Evolutionary conservation across 1,284 basidiomycete species (phyloP).

Genomic region (Paramarasmius palmivorus): DNA sequence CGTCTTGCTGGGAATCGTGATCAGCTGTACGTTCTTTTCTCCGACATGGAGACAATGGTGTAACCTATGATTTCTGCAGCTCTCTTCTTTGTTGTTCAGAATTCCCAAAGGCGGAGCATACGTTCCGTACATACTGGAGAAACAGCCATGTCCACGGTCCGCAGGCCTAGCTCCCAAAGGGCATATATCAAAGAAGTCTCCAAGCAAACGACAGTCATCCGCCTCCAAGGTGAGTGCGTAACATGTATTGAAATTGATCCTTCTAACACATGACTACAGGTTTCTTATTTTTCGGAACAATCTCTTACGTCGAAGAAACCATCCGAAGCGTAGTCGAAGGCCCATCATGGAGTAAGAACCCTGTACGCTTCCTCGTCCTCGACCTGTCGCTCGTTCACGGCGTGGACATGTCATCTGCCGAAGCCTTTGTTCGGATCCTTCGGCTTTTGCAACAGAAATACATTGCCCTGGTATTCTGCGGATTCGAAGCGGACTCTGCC

Average conservation of each 20-base stretch:
- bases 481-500: slow-evolving; percentile 62
- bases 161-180: slow-evolving; percentile 85
- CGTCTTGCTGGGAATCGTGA: slow-evolving; percentile 88
- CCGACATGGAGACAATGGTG: not conserved
- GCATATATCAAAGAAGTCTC: slow-evolving; percentile 91
- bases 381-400: slow-evolving; percentile 87
- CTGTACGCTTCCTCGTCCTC: slow-evolving; percentile 88
- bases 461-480: slow-evolving; percentile 89
- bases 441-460: slow-evolving; percentile 76
- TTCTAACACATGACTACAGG: slow-evolving; percentile 37
- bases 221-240: slow-evolving; percentile 69
- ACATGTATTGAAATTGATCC: not conserved
- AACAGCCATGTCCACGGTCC: slow-evolving; percentile 86
- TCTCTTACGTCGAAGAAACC: slow-evolving; percentile 83
- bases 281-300: slow-evolving; percentile 97
- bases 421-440: slow-evolving; percentile 93
- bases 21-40: slow-evolving; percentile 68
- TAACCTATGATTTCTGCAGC: slow-evolving; percentile 41
- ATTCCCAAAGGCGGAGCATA: slow-evolving; percentile 82
- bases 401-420: slow-evolving; percentile 93
- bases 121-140: slow-evolving; percentile 80
- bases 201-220: slow-evolving; percentile 88
- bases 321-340: slow-evolving; percentile 76
- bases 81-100: slow-evolving; percentile 96
- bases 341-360: slow-evolving; percentile 74